Base-by-base conservation (phyloP, 2,329 filamentous ascomycete genomes). In the Fusarium virguliforme region DNA sequence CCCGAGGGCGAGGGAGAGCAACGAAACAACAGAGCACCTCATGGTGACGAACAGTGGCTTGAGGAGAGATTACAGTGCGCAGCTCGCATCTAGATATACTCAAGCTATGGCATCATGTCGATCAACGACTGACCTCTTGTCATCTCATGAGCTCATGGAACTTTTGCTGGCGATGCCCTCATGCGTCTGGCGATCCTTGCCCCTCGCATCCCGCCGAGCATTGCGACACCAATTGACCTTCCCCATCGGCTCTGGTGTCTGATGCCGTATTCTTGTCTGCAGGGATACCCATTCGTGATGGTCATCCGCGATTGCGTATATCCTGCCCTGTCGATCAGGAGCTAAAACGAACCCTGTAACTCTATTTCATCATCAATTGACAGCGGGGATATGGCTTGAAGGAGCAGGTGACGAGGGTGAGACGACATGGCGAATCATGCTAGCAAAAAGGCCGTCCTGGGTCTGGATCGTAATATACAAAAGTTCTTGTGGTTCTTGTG, bases 331-430 rank as follows among this genome's bases (percentile, higher is more conserved):
- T 34, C 66, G 70, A 72, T 72, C 69, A 10, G 32, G 61, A 72
- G 28, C 65, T 66, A 70, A 69, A 70, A 61, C 34, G 41, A 50
- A 43, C 38, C 18, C 6, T 64, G 30, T 54, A 69, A 65, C 51
- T 65, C 46, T 68, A 68, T 30, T 81, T 81, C 81, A 84, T 78
- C 4, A 81, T 81, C 72, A 28, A 34, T 35, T 32, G 12, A 50
- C 43, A 50, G 26, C 56, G 41, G 41, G 9, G 32, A 46, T 43
- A 13, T 41, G 30, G n/a, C 54, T 57, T 9, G 28, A 57, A 57
- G 8, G n/a, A 43, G 54, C 30, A 57, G 38, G 54, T 57, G 54
- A 22, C 28, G n/a, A 48, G 43, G 28, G 43, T 30, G 24, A 54
- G n/a, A 37, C 22, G 51, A 54, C 9, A 70, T 71, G 55, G 55